Base-by-base conservation (phyloP, 768 basidiomycete genomes). In the Pleurotus giganteus region DNA sequence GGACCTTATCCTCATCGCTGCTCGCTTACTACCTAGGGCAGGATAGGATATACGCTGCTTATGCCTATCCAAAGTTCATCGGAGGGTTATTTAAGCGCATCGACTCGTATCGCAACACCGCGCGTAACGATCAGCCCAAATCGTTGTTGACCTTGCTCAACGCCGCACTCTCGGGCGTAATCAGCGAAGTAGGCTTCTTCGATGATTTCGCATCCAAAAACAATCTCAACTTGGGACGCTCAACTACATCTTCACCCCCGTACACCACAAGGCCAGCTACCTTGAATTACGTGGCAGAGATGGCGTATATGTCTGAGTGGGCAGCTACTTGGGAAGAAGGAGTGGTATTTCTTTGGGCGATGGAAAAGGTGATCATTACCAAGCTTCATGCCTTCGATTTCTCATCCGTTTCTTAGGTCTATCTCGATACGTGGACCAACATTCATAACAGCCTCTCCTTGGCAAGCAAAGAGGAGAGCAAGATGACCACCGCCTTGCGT, bases 61-160 rank as follows among this genome's bases (percentile, higher is more conserved):
- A 85, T 53, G 89, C 85, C 1, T 90, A 89, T 65, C 86, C 88
- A 12, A 80, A 79, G 50, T 88, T 87, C 71, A 81, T 89, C 58
- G 86, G 85, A 24, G 67, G 77, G 2, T 77, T 89, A 44, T 84
- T 91, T 58, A 62, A 82, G 5, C 74, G 76, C 31, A 82, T 89
- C 56, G 84, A 84, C 2, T 78, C 79, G 62, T 65, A 73, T 57
- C 53, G 67, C 58, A 9, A 76, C 78, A 43, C 68, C 72, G 56
- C 63, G 63, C 8, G 68, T 80, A 53, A 69, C 86, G n/a, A 67
- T 70, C 6, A 60, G 80, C 17, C 72, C 2, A 41, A 44, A 36
- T 23, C 36, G 17, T 27, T 53, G 15, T 26, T 90, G 23, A 74
- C 76, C 4, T 77, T 69, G 57, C 49, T 50, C 49, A 15, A 15